Evolutionary conservation across 163 green algal species (phyloP).

Genomic region (Scenedesmus sp.): DNA sequence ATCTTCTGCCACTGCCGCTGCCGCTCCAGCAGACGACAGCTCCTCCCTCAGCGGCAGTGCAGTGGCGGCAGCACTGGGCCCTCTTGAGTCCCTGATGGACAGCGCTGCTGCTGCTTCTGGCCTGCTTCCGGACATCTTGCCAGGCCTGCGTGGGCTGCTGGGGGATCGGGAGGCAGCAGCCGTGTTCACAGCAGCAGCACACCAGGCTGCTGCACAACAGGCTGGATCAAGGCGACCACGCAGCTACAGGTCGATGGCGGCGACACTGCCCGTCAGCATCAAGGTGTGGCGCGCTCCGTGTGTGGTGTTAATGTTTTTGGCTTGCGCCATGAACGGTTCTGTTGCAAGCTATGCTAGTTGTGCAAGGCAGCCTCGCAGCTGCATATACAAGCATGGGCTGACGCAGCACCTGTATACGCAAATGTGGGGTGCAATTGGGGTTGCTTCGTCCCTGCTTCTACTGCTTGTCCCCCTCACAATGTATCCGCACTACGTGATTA

Average conservation of each 20-base stretch:
- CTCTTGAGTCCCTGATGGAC: background rate
- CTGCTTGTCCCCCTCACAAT: too few relatives aligned
- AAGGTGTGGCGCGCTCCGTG: background rate
- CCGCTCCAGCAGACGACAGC: background rate
- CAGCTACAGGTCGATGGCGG: background rate
- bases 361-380: too few relatives aligned
- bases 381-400: too few relatives aligned
- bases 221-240: background rate
- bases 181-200: slow-evolving; percentile 2
- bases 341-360: too few relatives aligned
- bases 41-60: background rate
- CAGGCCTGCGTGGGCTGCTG: background rate
- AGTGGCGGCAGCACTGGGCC: background rate
- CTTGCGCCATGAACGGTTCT: too few relatives aligned
- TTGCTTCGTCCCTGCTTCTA: too few relatives aligned
- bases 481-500: too few relatives aligned
- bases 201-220: background rate
- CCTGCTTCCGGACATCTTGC: slow-evolving; percentile 4
- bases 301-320: too few relatives aligned
- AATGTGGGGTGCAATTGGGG: too few relatives aligned
- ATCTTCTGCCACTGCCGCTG: background rate
- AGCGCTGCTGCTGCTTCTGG: background rate
- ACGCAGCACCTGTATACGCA: too few relatives aligned
- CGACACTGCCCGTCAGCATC: slow-evolving; percentile 3
- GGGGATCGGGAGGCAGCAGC: background rate